Evolutionary conservation across 768 basidiomycete genomes (phyloP), one percentile per base, ranked within the genome.

Genomic region (Chalciporus chontae): DNA sequence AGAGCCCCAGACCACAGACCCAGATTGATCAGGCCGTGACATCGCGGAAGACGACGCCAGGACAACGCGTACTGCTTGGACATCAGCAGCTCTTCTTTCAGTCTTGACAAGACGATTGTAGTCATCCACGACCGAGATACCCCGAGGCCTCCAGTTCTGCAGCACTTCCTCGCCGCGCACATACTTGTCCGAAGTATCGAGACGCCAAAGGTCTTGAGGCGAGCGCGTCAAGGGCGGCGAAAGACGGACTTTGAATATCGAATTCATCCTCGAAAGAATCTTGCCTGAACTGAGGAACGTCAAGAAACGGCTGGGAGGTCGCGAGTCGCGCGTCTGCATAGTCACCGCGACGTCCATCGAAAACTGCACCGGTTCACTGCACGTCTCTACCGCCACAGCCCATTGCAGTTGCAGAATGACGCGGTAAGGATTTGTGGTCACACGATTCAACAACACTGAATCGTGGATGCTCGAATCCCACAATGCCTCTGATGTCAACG

Each of bases 401-500:
- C 84, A 95, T 31, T 75, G 76, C 5, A 96, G 64, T 61, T 90
- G 86, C 23, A 97, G 64, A 27, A 96, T 72, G 9, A 96, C 75
- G 32, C 90, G 84, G 56, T 94, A 90, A 40, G 83, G 82, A 4
- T 81, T 63, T 3, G 81, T 76, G 2, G 94, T 95, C 34, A 93
- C 85, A 23, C 85, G 81, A 66, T 99, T 95, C 53, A 99, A 77
- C 39, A 94, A 71, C 14, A 82, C 66, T 11, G 91, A 93, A 57
- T 91, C 84, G 65, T 97, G 96, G 11, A 90, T 71, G 50, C 93
- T 92, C 1, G 91, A 92, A 69, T 99, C 96, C 94, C 95, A 98
- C 6, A 89, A 74, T 2, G 86, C 86, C 47, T 83, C 80, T 8
- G 83, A 84, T 18, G 76, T 70, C 40, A 97, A 67, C 7, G 68